Evolutionary conservation across 495 filamentous ascomycete species (phyloP), one percentile per base, ranked within the genome.

Genomic region (Trichoderma virens): DNA sequence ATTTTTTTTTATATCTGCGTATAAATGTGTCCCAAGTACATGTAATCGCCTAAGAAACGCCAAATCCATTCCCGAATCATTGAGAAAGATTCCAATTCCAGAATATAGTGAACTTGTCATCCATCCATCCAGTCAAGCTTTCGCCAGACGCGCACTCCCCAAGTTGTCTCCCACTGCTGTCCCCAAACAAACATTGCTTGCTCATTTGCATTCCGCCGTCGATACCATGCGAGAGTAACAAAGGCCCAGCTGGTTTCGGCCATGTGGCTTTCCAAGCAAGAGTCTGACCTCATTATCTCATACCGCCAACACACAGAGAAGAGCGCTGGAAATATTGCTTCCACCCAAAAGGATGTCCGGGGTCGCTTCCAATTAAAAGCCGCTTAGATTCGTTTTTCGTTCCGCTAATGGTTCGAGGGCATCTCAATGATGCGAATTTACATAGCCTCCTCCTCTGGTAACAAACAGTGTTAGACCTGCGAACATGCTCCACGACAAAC

Each of bases 401-500:
- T 41, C 18, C 13, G 13, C 11, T 11, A 41, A 16, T 11, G 11
- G 13, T 18, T 41, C 38, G 9, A 39, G 1, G 38, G 11, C 38
- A 41, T 41, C 11, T 25, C 43, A 23, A n/a, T n/a, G 20, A 7
- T 7, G 5, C 43, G 51, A 30, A 30, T 56, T 56, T 30, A 56
- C 51, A 56, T 56, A 28, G 51, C 25, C 51, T 56, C 51, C 23
- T 27, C 51, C 51, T 56, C 51, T 56, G 38, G 6, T 47, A 56
- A 56, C 7, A 27, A 23, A 30, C 25, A 56, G 25, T 8, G 51
- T 56, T 30, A 56, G 45, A 51, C n/a, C n/a, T n/a, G n/a, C 3
- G 16, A n/a, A 45, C n/a, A n/a, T n/a, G n/a, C n/a, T n/a, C n/a
- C n/a, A n/a, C n/a, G n/a, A 16, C 6, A 45, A 45, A 16, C 6